Evolutionary conservation across 176 grass and related monocot species (phyloP).

Genomic region (Aegilops bicornis): DNA sequence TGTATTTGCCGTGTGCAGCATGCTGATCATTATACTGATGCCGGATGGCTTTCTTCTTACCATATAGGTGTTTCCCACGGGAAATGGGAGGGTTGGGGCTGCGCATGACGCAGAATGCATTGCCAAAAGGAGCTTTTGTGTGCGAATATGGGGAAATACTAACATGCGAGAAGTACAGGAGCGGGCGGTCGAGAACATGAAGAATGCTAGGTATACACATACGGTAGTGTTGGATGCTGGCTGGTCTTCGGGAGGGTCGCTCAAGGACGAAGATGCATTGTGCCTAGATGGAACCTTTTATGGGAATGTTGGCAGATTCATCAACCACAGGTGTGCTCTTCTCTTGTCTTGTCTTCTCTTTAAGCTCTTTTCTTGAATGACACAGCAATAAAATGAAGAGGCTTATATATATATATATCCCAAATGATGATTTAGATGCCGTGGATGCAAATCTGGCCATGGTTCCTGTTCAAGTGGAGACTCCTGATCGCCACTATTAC

Average conservation of each 20-base stretch:
- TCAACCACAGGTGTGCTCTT: slow-evolving; percentile 65
- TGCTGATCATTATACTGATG: background rate
- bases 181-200: slow-evolving; percentile 39
- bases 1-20: background rate
- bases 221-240: slow-evolving; percentile 65
- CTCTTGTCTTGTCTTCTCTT: background rate
- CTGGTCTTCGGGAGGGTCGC: slow-evolving; percentile 46
- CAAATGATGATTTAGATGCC: slow-evolving; percentile 44
- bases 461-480: slow-evolving; percentile 73
- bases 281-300: slow-evolving; percentile 73
- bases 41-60: background rate
- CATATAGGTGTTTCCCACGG: slow-evolving; percentile 65
- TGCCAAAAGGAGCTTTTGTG: slow-evolving; percentile 70
- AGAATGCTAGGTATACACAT: slow-evolving; percentile 39
- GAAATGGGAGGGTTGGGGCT: slow-evolving; percentile 67
- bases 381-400: background rate
- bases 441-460: slow-evolving; percentile 64
- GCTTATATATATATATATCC: too few relatives aligned
- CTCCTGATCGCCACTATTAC: slow-evolving; percentile 69
- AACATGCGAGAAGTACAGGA: slow-evolving; percentile 53
- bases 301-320: slow-evolving; percentile 67
- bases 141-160: slow-evolving; percentile 75
- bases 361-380: background rate
- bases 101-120: slow-evolving; percentile 49
- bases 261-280: slow-evolving; percentile 59